Base-by-base conservation (phyloP, 2,329 filamentous ascomycete species). In the Cladophialophora exuberans region DNA sequence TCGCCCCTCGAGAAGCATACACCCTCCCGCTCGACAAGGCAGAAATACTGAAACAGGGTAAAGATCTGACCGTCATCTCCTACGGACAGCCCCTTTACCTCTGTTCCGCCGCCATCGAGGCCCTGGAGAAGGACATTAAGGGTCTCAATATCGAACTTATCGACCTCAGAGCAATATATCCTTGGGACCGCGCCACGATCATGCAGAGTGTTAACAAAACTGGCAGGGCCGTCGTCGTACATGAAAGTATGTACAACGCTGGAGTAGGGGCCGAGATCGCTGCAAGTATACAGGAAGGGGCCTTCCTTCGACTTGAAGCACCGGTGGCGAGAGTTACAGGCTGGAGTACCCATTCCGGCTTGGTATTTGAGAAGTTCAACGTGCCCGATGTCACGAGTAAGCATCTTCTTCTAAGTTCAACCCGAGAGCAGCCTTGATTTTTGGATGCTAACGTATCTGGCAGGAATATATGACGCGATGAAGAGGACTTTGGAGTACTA, bases 1-100 rank as follows among this genome's bases (percentile, higher is more conserved):
- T 96, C 70, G 92, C 97, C 1, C 92, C 92, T 0, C 83, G 85
- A 1, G 87, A 84, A 18, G 77, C 88, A 2, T 97, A 94, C 70
- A 84, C 85, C n/a, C 80, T 97, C 11, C 90, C 91, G 0, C 78
- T 97, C 9, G 90, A 86, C 64, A 93, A 90, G 70, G 92, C 92
- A 0, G 91, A 97, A 69, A 73, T 96, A 0, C 69, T 97, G 18
- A 93, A 91, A 70, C 77, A 85, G 51, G 92, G 92, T 39, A 86
- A 83, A 48, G 85, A 96, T 61, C 70, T 96, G 15, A 97, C 92
- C 0, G 79, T 97, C 22, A 79, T 97, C 11, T 94, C 89, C 1
- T 97, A 96, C 66, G 92, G 92, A 6, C 90, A 94, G 63, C 91
- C 92, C 15, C 73, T 97, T 17, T 97, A 96, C 71, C 87, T 86